phyloP scores from a whole-genome alignment of 2,329 filamentous ascomycete species.

The Camptophora hylomeconis region DNA sequence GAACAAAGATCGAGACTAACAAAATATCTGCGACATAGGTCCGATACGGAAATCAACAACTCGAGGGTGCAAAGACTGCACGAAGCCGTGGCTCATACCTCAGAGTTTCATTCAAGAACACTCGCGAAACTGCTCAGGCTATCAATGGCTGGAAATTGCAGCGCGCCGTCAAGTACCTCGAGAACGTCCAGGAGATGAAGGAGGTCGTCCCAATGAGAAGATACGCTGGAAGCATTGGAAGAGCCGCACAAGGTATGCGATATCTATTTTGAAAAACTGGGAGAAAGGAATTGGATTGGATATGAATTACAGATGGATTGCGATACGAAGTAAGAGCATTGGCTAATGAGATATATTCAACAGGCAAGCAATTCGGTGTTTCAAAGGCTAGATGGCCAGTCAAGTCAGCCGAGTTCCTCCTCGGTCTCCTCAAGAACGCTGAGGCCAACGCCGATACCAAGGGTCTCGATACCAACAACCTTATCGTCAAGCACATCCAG shows the following conservation, averaged over 20 bases:
- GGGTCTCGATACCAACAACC: slow-evolving; percentile 92
- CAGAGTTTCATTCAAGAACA: slow-evolving; percentile 99
- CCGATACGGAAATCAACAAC: slow-evolving; percentile 80
- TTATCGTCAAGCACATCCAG: slow-evolving; percentile 99
- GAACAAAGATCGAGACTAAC: background rate
- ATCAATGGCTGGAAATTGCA: slow-evolving; percentile 99
- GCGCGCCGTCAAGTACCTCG: slow-evolving; percentile 90
- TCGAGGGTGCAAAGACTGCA: slow-evolving; percentile 76
- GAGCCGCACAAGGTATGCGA: slow-evolving; percentile 86
- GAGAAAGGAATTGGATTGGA: background rate
- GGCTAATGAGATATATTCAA: slow-evolving; percentile 9
- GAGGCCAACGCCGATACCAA: slow-evolving; percentile 95
- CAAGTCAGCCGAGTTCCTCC: slow-evolving; percentile 97
- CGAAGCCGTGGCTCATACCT: slow-evolving; percentile 98
- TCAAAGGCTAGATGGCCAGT: slow-evolving; percentile 96
- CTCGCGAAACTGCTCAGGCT: slow-evolving; percentile 96
- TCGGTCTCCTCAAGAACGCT: slow-evolving; percentile 93
- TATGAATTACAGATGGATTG: background rate
- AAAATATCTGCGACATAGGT: slow-evolving; percentile 44
- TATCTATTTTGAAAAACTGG: slow-evolving; percentile 3
- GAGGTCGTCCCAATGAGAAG: slow-evolving; percentile 98
- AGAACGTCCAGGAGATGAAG: slow-evolving; percentile 94
- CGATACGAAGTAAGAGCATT: background rate
- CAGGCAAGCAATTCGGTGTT: slow-evolving; percentile 98
- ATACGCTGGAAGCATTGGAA: slow-evolving; percentile 90